Base-by-base conservation (phyloP, 2,329 filamentous ascomycete genomes). In the Phialophora macrospora region DNA sequence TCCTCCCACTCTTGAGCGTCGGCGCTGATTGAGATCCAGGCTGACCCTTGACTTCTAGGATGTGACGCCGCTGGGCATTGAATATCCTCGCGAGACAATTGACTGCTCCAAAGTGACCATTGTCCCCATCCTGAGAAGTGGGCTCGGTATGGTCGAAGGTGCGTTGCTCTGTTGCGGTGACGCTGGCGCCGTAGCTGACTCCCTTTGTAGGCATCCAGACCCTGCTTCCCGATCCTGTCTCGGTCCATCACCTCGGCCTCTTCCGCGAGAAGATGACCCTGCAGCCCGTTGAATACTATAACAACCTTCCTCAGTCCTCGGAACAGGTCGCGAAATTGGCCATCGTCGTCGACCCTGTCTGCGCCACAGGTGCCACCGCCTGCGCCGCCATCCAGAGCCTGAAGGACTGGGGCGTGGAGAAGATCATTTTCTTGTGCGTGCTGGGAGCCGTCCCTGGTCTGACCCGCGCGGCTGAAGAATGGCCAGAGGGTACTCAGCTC, bases 271-370 rank as follows among this genome's bases (percentile, higher is more conserved):
- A 90, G 66, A 87, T 87, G 63, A 94, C 91, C 52, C 88, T 97
- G 63, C 88, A 92, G 74, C 92, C 93, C 2, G 93, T 97, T 65
- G 93, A 97, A 80, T 97, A 97, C 85, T 97, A 97, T 85, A 97
- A 97, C 83, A 97, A 97, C 79, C 88, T 97, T 22, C 93, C 93
- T 41, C 75, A 56, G 68, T 78, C 32, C 67, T 74, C 52, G 71
- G 76, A 46, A 61, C 70, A 48, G 52, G 70, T 32, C 3, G 77
- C 81, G 1, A 83, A 85, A 24, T 83, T 97, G 12, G 93, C 93
- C 65, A 90, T 97, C 75, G 82, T 97, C 62, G 86, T 97, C 55
- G 94, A 98, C 75, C 95, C 94, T 3, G 87, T 98, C 72, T 96
- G 98, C 75, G 95, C 94, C 0, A 98, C 95, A 0, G 94, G 94